Base-by-base conservation (phyloP, 2,329 filamentous ascomycete genomes). In the Sclerotinia glacialis region DNA sequence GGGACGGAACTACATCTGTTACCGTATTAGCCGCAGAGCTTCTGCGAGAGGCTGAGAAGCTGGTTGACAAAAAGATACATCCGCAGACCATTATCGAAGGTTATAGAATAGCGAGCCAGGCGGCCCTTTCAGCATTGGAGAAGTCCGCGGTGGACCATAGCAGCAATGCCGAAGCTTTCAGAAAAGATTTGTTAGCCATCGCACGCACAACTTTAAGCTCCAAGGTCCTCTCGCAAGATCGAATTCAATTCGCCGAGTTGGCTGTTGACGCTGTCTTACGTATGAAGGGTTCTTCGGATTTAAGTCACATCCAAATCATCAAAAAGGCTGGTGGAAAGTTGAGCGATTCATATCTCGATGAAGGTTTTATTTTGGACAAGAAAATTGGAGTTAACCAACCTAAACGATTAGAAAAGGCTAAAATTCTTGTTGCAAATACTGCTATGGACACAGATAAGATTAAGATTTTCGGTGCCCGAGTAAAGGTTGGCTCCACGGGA, bases 371-470 rank as follows among this genome's bases (percentile, higher is more conserved):
- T 76, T 83, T 99, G 65, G 95, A 99, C 83, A 99, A 99, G 86
- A 96, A 94, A 82, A 97, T 99, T 72, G 95, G 95, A 72, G 94
- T 98, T 67, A 98, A 98, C 83, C 95, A 99, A 80, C 95, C 95
- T 65, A 98, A 98, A 85, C 86, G 93, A 67, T 83, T 99, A 75
- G 94, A 98, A 79, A 98, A 99, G 78, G 95, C 94, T 72, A 99
- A 98, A 83, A 99, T 99, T 72, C 81, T 99, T 66, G 91, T 99
- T 28, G 95, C 95, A 71, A 99, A 99, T 82, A 99, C 95, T 12
- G 91, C 93, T 16, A 99, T 99, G 95, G 95, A 99, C 80, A 99
- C 95, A 46, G 95, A 99, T 82, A 99, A 99, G 85, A 92, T 99
- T 82, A 99, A 99, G 86, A 98, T 99, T 75, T 99, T 99, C 75